These are phyloP conservation scores for Botrytis deweyae DNA, from an alignment of 2,329 filamentous ascomycete genomes.

Conservation along the genomic window DNA sequence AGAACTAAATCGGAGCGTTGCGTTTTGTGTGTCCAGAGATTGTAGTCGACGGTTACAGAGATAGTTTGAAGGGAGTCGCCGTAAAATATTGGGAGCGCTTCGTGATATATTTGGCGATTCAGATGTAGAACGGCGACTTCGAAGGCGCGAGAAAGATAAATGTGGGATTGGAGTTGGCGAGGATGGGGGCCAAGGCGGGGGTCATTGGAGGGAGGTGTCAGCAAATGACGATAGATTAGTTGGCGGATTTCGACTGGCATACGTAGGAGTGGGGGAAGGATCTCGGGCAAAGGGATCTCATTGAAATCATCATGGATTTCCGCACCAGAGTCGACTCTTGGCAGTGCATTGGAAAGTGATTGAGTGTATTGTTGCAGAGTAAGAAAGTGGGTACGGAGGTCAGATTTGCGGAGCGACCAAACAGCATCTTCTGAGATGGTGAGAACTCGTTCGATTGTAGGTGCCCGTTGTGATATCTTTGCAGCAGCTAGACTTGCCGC, in stretches of 20 bases:
- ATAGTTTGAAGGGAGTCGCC: conserved; percentile 30
- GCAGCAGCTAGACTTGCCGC: conserved; percentile 9
- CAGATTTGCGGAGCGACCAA: conserved; percentile 31
- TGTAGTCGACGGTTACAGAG: conserved; percentile 32
- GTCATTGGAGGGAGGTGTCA: conserved; percentile 23
- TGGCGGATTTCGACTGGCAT: conserved; percentile 34
- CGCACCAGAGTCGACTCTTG: conserved; percentile 10
- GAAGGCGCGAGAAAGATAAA: conserved; percentile 33
- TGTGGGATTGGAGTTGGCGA: conserved; percentile 33
- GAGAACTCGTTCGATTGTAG: conserved; percentile 23
- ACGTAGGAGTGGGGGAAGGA: conserved; percentile 27
- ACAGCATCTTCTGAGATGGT: conserved; percentile 32
- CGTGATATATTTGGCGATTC: conserved; percentile 32
- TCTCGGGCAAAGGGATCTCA: not conserved
- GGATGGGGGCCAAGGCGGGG: conserved; percentile 34
- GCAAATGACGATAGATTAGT: conserved; percentile 30
- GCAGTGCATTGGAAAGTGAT: conserved; percentile 24
- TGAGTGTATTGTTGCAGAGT: conserved; percentile 30
- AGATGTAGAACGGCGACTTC: conserved; percentile 28
- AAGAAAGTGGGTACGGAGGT: conserved; percentile 32
- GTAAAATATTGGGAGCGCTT: conserved; percentile 35
- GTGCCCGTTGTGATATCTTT: conserved; percentile 7
- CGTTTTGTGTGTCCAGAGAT: conserved; percentile 35
- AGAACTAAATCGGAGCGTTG: conserved; percentile 32
- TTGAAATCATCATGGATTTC: conserved; percentile 9